phyloP scores from a whole-genome alignment of 345 rosid species.

The Carallia brachiata region DNA sequence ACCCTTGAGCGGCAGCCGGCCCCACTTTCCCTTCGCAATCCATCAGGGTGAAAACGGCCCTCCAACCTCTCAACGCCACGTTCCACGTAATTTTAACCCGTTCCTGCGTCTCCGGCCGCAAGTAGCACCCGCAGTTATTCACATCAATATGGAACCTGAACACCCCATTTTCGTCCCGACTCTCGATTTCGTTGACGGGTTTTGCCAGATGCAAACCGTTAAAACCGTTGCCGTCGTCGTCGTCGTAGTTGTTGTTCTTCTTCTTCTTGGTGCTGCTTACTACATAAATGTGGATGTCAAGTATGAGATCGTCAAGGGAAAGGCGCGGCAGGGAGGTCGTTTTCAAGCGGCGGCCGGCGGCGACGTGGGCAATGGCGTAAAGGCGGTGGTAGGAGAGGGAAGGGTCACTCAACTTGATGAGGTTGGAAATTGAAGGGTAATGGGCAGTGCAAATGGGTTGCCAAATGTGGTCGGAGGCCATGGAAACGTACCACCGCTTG shows the following conservation, averaged over 20 bases:
- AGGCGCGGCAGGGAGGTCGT: constrained; percentile 31
- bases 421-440: constrained; percentile 40
- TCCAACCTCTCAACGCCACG: constrained; percentile 38
- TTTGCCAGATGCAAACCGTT: constrained; percentile 10
- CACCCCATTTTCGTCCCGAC: constrained; percentile 10
- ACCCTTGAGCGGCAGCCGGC: constrained; percentile 21
- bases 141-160: constrained; percentile 35
- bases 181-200: constrained; percentile 4
- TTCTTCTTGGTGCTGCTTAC: not conserved
- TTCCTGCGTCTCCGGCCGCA: not conserved
- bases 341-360: constrained; percentile 30
- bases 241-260: not conserved
- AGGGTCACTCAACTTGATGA: constrained; percentile 34
- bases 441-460: constrained; percentile 28
- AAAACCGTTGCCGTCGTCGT: not conserved
- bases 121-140: not conserved
- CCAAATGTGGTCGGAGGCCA: constrained; percentile 50
- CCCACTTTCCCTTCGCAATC: constrained; percentile 30
- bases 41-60: constrained; percentile 42
- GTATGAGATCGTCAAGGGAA: constrained; percentile 34
- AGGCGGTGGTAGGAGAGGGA: constrained; percentile 34
- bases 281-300: constrained; percentile 18
- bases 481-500: constrained; percentile 34
- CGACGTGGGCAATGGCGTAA: constrained; percentile 28
- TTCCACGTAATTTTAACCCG: constrained; percentile 41